Conservation (phyloP, 768 basidiomycete species). For the Atractiella rhizophila region DNA sequence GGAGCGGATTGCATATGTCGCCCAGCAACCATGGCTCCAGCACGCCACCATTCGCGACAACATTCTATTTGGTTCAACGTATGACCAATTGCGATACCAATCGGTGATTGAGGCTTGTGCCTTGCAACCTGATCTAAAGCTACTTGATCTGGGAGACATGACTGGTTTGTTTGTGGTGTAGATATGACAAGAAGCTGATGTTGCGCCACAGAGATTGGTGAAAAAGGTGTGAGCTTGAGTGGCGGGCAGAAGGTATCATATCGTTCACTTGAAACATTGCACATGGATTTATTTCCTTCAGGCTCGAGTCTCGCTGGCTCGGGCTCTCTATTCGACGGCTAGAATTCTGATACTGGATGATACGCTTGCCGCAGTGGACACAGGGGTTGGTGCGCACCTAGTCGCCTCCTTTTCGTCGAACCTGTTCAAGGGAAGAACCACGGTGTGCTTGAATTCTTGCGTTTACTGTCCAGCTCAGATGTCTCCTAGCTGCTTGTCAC, state of each 20-base stretch:
- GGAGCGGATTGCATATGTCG: slow-evolving; percentile 43
- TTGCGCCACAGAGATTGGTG: slow-evolving; percentile 23
- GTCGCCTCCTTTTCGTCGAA: too few species aligned
- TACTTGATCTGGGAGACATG: slow-evolving; percentile 48
- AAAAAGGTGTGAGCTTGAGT: slow-evolving; percentile 6
- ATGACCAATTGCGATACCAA: slow-evolving; percentile 40
- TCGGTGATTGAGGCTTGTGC: slow-evolving; percentile 50
- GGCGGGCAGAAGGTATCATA: slow-evolving; percentile 19
- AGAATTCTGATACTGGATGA: slow-evolving; percentile 20
- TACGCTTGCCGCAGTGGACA: slow-evolving; percentile 20
- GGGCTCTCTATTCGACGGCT: slow-evolving; percentile 72
- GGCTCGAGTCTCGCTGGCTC: slow-evolving; percentile 38
- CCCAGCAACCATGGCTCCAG: slow-evolving; percentile 42
- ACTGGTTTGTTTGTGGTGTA: too few species aligned
- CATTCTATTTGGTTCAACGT: slow-evolving; percentile 44
- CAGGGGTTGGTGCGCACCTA: too few species aligned
- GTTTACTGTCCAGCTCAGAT: too few species aligned
- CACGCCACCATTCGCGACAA: slow-evolving; percentile 60
- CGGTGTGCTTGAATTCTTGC: too few species aligned
- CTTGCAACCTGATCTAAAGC: slow-evolving; percentile 40
- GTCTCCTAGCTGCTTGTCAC: too few species aligned
- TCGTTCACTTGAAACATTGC: too few species aligned
- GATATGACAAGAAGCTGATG: too few species aligned
- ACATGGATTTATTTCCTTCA: too few species aligned
- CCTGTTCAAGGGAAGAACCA: too few species aligned